Evolutionary conservation across 2,329 filamentous ascomycete genomes (phyloP).

Genomic region (Lachnellula subtilissima): DNA sequence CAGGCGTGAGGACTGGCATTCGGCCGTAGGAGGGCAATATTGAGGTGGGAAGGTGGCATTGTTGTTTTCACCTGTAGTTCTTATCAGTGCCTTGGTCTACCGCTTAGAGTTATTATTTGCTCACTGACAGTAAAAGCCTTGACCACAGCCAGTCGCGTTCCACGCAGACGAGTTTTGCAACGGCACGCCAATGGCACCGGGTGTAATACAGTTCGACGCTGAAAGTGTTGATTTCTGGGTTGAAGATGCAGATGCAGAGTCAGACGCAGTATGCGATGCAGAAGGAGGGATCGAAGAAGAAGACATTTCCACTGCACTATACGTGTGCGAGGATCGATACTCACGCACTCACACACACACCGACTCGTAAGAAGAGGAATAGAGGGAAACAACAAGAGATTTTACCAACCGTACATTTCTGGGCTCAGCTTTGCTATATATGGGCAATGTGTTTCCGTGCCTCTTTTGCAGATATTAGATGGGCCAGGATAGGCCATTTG

Average conservation of each 20-base stretch:
- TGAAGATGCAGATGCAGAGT: too few species aligned
- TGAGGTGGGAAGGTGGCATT: constrained; percentile 15
- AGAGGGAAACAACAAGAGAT: background rate
- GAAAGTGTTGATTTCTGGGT: too few species aligned
- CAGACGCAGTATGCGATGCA: too few species aligned
- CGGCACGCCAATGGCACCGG: constrained; percentile 2
- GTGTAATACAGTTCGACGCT: background rate
- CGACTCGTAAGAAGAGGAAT: background rate
- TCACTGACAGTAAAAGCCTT: constrained; percentile 17
- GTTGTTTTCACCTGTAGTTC: constrained; percentile 18
- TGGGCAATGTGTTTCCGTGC: background rate
- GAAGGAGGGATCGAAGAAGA: too few species aligned
- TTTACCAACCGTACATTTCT: background rate
- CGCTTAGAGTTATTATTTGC: background rate
- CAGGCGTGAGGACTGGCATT: constrained; percentile 16
- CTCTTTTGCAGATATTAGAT: background rate
- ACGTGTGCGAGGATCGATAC: too few species aligned
- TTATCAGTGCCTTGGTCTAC: background rate
- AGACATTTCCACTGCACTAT: too few species aligned
- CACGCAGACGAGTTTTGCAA: constrained; percentile 13
- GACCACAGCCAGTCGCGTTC: constrained; percentile 8
- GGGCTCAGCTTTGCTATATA: background rate
- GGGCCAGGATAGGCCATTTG: background rate
- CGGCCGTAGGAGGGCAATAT: constrained; percentile 23
- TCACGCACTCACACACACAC: background rate